Base-by-base conservation (phyloP, 75 land plant genomes). In the Selaginella moellendorffii region DNA sequence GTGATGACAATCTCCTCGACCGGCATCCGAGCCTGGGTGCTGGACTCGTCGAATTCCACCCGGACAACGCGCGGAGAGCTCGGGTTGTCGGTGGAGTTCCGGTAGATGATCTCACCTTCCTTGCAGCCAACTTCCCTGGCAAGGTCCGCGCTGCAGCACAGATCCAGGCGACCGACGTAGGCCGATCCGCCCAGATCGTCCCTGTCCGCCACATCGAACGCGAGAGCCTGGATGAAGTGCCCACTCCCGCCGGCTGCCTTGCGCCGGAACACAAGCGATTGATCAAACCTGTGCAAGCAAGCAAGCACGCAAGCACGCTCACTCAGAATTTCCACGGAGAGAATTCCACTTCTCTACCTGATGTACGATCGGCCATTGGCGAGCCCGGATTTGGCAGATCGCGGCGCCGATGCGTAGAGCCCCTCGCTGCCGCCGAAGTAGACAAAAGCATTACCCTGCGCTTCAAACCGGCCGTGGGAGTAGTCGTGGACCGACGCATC, bases 401-500 rank as follows among this genome's bases (percentile, higher is more conserved):
- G 10, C 20, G 2, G 51, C 28, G 14, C 20, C 17, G 81, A 63
- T 54, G 82, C 80, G 30, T 70, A 80, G 46, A 80, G 74, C 10
- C 80, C 82, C 61, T 80, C 82, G 59, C 80, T 77, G 0, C 82
- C 82, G 54, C 82, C 82, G 63, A 73, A 79, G 63, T 71, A 80
- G 77, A 80, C 73, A 66, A 53, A 80, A 54, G 82, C 73, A 24
- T 80, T 78, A 31, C 64, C 68, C 12, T 75, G 72, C n/a, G 67
- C 69, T 22, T 30, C 28, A 68, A 80, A 80, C 9, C 27, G 20
- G 30, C 63, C 77, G 17, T 71, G 68, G 1, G 29, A 0, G 67
- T 80, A 80, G 30, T 71, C 74, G 51, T 78, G 82, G 65, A 80
- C 71, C 64, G 82, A 80, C 42, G 81, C 77, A 12, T 68, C 18